Base-by-base conservation (phyloP, 306 rosid genomes). In the Lathyrus sativus region DNA sequence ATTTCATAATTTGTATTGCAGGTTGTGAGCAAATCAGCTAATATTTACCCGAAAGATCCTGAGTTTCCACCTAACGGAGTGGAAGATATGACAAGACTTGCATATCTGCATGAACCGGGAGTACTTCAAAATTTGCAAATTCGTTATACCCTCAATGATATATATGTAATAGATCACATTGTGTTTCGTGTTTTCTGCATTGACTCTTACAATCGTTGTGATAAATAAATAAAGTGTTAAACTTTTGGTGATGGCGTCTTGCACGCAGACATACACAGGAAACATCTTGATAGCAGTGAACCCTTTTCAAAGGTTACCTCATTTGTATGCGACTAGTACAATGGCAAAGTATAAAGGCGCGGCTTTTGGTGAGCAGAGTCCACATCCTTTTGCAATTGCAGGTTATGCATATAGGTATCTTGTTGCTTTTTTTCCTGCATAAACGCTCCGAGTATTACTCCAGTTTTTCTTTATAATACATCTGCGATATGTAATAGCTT, bases 311-410 rank as follows among this genome's bases (percentile, higher is more conserved):
- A 86, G 96, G 79, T 76, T 93, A 68, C 96, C 99, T 82, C 90
- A 93, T 78, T 78, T 93, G 56, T 84, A 80, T 74, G 86, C 79
- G 67, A 77, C 39, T 73, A 76, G 75, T 49, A 87, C 86, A 80
- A 90, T 93, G 99, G 81, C 84, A 61, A 81, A 78, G 70, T 93
- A 93, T 73, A 93, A 87, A 75, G 88, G 88, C 70, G 82, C 81
- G 1, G 64, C 81, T 79, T 74, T 93, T 42, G 99, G 96, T 31
- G 99, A 93, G 82, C 91, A 87, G 69, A 87, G 85, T 77, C 99
- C 99, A 28, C 97, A 93, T 80, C 99, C 99, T 50, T 93, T 93
- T 84, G 97, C 99, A 71, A 87, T 93, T 74, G 99, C 99, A 17
- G 95, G 90, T 85, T 74, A 84, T 84, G 99, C 99, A 41, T 93